Conservation (phyloP, 345 rosid genomes). For the Populus ilicifolia region DNA sequence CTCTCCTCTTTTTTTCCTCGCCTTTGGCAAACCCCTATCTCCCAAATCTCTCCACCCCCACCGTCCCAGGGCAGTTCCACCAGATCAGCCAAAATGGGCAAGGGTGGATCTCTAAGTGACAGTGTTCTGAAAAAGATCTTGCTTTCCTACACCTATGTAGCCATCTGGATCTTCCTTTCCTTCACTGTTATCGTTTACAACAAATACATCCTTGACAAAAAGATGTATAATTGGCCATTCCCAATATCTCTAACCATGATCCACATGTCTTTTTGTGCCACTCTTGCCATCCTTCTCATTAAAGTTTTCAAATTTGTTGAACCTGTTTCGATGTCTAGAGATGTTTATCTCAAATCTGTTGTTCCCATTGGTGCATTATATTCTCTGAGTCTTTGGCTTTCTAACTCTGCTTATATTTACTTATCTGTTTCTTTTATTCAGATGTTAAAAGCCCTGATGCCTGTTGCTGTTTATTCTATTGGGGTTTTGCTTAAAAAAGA, state of each 20-base stretch:
- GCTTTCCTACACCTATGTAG: slow-evolving; percentile 88
- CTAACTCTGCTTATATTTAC: slow-evolving; percentile 96
- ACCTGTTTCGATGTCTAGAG: slow-evolving; percentile 82
- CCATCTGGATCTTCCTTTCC: slow-evolving; percentile 95
- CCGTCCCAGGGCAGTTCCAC: background rate
- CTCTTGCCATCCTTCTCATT: slow-evolving; percentile 79
- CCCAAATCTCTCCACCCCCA: background rate
- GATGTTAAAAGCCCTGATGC: slow-evolving; percentile 97
- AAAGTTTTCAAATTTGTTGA: slow-evolving; percentile 87
- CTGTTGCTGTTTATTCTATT: slow-evolving; percentile 92
- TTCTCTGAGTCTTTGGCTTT: slow-evolving; percentile 87
- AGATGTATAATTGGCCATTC: slow-evolving; percentile 96
- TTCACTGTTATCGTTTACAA: slow-evolving; percentile 98
- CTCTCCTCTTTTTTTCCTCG: background rate
- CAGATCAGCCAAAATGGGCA: slow-evolving; percentile 50
- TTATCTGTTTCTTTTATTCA: slow-evolving; percentile 94
- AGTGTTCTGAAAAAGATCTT: slow-evolving; percentile 81
- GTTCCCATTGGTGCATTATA: slow-evolving; percentile 92
- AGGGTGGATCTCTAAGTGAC: slow-evolving; percentile 84
- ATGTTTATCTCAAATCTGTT: slow-evolving; percentile 73
- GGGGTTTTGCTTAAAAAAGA: slow-evolving; percentile 73
- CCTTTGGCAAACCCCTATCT: background rate
- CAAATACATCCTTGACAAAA: slow-evolving; percentile 96
- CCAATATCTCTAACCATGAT: slow-evolving; percentile 98
- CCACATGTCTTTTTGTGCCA: slow-evolving; percentile 94